phyloP scores from a whole-genome alignment of 2,329 filamentous ascomycete genomes.

The Stagonosporopsis vannaccii region DNA sequence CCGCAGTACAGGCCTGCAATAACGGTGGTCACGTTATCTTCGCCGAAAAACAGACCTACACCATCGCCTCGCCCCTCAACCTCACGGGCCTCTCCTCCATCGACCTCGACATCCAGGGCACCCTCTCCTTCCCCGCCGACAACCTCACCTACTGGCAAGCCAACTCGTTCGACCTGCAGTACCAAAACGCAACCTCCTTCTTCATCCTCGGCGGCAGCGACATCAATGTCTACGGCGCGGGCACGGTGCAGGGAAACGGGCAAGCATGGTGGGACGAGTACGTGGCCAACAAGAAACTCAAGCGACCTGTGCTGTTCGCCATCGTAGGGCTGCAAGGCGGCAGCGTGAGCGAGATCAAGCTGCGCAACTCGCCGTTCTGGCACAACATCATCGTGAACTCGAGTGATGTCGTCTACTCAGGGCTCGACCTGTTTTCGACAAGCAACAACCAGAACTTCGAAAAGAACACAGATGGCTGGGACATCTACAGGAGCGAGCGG shows the following conservation, averaged over 20 bases:
- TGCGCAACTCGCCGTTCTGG: constrained; percentile 18
- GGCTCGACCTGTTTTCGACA: constrained; percentile 17
- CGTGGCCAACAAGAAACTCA: constrained; percentile 16
- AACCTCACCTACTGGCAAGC: constrained; percentile 20
- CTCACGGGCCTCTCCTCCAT: constrained; percentile 16
- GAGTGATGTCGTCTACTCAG: constrained; percentile 50
- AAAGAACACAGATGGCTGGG: constrained; percentile 54
- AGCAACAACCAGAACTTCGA: constrained; percentile 23
- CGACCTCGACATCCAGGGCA: constrained; percentile 25
- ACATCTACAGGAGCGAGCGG: constrained; percentile 64
- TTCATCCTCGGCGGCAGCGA: constrained; percentile 68
- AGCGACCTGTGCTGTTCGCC: constrained; percentile 15
- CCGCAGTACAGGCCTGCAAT: constrained; percentile 20
- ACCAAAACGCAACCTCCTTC: constrained; percentile 69
- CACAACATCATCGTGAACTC: constrained; percentile 59
- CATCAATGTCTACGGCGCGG: constrained; percentile 68
- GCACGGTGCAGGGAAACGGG: constrained; percentile 62
- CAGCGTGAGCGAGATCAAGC: constrained; percentile 14
- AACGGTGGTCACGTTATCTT: constrained; percentile 24
- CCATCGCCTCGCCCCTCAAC: constrained; percentile 18
- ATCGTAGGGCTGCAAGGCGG: constrained; percentile 11
- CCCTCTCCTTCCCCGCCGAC: constrained; percentile 11
- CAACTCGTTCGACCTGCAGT: constrained; percentile 41
- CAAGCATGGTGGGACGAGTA: constrained; percentile 55
- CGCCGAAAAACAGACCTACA: constrained; percentile 15